phyloP scores from a whole-genome alignment of 2,329 filamentous ascomycete genomes.

The Neofusicoccum sp. region DNA sequence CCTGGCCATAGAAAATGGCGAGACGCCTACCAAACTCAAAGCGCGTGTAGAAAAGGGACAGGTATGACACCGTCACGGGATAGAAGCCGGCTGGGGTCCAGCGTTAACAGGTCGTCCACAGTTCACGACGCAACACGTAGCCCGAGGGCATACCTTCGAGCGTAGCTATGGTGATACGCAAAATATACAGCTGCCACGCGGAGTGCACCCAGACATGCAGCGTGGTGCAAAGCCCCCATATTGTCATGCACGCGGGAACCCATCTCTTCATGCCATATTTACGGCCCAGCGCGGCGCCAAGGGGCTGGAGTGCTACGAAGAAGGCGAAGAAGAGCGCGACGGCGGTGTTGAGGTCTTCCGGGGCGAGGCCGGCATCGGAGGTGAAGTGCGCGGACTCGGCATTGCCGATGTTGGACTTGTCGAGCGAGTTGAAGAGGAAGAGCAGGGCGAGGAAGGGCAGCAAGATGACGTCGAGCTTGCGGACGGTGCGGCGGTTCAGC shows the following conservation, averaged over 20 bases:
- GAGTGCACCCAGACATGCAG: constrained; percentile 47
- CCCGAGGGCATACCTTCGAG: constrained; percentile 40
- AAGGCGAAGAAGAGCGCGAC: constrained; percentile 59
- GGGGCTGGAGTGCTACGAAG: constrained; percentile 58
- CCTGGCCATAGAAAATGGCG: constrained; percentile 58
- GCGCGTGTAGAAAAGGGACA: constrained; percentile 58
- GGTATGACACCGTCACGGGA: constrained; percentile 57
- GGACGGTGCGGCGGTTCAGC: constrained; percentile 39
- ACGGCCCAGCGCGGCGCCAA: constrained; percentile 57
- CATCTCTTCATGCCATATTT: constrained; percentile 56
- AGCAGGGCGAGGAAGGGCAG: constrained; percentile 52
- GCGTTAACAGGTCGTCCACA: constrained; percentile 15
- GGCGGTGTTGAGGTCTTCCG: constrained; percentile 55
- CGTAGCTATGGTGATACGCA: constrained; percentile 47
- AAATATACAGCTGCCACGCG: constrained; percentile 47
- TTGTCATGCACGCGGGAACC: constrained; percentile 58
- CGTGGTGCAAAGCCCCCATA: constrained; percentile 52
- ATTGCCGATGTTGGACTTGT: constrained; percentile 56
- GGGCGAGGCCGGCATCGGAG: constrained; percentile 51
- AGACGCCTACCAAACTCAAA: constrained; percentile 57
- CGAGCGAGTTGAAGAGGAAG: constrained; percentile 54
- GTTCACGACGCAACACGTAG: neutral
- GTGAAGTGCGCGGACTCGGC: constrained; percentile 61
- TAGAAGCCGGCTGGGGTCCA: constrained; percentile 53
- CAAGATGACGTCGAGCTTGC: constrained; percentile 51